Evolutionary conservation across 2,329 filamentous ascomycete genomes (phyloP).

Genomic region (Tolypocladium inflatum): DNA sequence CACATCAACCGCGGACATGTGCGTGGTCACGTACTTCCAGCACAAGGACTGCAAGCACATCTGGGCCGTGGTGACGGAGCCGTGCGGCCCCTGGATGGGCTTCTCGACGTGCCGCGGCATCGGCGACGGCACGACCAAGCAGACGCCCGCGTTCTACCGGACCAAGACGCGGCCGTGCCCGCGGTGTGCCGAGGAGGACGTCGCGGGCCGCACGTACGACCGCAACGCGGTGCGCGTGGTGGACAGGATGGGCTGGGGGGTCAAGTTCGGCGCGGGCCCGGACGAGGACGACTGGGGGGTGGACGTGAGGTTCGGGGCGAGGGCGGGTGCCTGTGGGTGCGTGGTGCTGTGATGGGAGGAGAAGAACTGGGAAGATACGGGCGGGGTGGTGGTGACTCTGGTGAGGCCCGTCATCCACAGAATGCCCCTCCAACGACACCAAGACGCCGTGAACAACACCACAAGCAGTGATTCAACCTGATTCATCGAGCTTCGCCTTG

Average conservation of each 20-base stretch:
- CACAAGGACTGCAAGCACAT: conserved; percentile 40
- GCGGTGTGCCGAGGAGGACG: conserved; percentile 20
- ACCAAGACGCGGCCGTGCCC: conserved; percentile 31
- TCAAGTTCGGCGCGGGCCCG: conserved; percentile 39
- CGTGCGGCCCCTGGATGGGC: conserved; percentile 39
- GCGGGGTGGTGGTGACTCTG: not conserved
- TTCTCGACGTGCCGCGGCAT: conserved; percentile 39
- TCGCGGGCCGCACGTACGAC: conserved; percentile 29
- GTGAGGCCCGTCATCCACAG: not conserved
- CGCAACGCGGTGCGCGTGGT: conserved; percentile 38
- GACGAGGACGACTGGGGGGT: conserved; percentile 25
- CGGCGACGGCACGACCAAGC: conserved; percentile 26
- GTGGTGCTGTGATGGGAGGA: conserved; percentile 18
- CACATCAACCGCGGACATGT: conserved; percentile 28
- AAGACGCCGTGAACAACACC: not conserved
- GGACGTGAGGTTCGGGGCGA: conserved; percentile 17
- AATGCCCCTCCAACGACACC: not conserved
- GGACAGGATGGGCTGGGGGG: conserved; percentile 28
- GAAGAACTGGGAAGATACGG: not conserved
- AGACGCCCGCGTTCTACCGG: conserved; percentile 22
- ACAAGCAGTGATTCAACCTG: not conserved
- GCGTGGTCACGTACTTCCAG: conserved; percentile 35
- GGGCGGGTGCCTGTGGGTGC: conserved; percentile 11
- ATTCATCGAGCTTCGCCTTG: not conserved
- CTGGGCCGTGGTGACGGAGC: conserved; percentile 37